Conservation (phyloP, 2,329 filamentous ascomycete genomes). For the Aspergillus pseudoglaucus region DNA sequence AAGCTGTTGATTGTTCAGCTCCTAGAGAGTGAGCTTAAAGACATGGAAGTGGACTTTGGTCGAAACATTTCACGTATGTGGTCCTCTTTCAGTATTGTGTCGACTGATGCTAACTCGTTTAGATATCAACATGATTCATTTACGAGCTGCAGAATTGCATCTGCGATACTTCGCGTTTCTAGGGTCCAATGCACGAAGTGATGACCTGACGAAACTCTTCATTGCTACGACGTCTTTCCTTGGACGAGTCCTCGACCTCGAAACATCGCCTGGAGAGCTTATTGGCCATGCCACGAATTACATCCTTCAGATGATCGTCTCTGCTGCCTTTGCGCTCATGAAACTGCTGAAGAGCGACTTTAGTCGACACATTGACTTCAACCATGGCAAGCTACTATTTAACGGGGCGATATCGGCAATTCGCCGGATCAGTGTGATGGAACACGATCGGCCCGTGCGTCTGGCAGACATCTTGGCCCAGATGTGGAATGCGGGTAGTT, state of each 20-base stretch:
- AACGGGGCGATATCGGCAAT: constrained; percentile 52
- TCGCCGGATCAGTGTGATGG: constrained; percentile 53
- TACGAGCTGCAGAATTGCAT: constrained; percentile 41
- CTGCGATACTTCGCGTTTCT: constrained; percentile 42
- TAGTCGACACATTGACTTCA: constrained; percentile 48
- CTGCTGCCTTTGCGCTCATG: constrained; percentile 56
- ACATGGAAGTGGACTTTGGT: constrained; percentile 49
- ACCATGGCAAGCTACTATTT: constrained; percentile 51
- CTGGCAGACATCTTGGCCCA: constrained; percentile 59
- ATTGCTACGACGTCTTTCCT: constrained; percentile 42
- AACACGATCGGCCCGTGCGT: constrained; percentile 57
- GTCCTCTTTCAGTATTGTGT: background rate
- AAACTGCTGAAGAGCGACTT: constrained; percentile 61
- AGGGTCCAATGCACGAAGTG: constrained; percentile 36
- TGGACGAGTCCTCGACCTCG: constrained; percentile 39
- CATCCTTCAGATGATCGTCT: constrained; percentile 60
- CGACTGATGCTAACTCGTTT: background rate
- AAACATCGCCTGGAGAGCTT: constrained; percentile 39
- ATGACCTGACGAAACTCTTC: constrained; percentile 40
- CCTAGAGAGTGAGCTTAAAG: constrained; percentile 39
- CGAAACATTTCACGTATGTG: constrained; percentile 28
- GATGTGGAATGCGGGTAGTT: constrained; percentile 51
- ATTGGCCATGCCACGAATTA: constrained; percentile 53
- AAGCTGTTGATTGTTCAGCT: constrained; percentile 39
- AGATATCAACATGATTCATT: constrained; percentile 42